phyloP scores from a whole-genome alignment of 768 basidiomycete species.

The Phylloporus arenicola region DNA sequence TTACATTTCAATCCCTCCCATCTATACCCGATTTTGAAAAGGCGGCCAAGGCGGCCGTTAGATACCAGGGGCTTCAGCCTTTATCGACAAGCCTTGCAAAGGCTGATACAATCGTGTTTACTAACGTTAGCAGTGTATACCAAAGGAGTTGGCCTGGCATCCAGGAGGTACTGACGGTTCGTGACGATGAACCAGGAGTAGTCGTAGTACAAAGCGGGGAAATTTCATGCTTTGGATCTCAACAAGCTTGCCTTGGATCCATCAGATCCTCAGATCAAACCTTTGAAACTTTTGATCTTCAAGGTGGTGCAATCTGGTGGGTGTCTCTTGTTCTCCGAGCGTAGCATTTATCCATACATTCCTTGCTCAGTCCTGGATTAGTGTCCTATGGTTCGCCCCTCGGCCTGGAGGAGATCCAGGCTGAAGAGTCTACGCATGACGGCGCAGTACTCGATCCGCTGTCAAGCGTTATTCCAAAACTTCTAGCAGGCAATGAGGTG shows the following conservation, averaged over 20 bases:
- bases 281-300: slow-evolving; percentile 48
- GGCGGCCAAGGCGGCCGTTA: slow-evolving; percentile 52
- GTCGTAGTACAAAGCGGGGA: slow-evolving; percentile 52
- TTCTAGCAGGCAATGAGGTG: slow-evolving; percentile 35
- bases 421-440: slow-evolving; percentile 51
- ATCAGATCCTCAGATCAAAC: slow-evolving; percentile 12
- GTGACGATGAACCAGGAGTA: slow-evolving; percentile 24
- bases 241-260: slow-evolving; percentile 20
- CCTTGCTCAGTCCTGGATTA: slow-evolving; percentile 39
- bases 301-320: slow-evolving; percentile 57
- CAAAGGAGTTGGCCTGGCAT: slow-evolving; percentile 28
- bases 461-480: slow-evolving; percentile 28
- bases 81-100: slow-evolving; percentile 39
- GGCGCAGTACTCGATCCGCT: slow-evolving; percentile 48
- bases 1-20: slow-evolving; percentile 46
- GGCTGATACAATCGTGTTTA: slow-evolving; percentile 50
- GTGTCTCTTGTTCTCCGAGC: slow-evolving; percentile 16
- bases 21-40: slow-evolving; percentile 57
- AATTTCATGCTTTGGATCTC: slow-evolving; percentile 47
- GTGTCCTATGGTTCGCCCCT: slow-evolving; percentile 40
- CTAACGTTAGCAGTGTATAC: slow-evolving; percentile 54
- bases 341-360: neutral
- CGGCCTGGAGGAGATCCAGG: slow-evolving; percentile 52
- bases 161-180: slow-evolving; percentile 17
- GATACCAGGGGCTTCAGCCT: slow-evolving; percentile 70